Conservation (phyloP, 2,329 filamentous ascomycete species). For the Botryosphaeria dothidea region DNA sequence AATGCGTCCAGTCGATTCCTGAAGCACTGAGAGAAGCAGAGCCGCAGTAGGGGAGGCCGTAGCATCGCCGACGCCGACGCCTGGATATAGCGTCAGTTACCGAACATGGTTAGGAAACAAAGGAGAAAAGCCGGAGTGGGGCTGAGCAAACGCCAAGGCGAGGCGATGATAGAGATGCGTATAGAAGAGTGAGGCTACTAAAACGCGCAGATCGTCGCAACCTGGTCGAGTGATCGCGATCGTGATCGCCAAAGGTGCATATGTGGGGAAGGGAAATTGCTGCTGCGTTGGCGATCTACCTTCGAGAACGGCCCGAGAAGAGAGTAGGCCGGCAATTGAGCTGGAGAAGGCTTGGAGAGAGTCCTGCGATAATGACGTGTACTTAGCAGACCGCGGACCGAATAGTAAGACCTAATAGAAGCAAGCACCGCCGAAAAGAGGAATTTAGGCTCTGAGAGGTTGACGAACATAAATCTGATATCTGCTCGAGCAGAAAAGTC, state of each 20-base stretch:
- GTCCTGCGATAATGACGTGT: constrained; percentile 50
- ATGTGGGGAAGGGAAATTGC: constrained; percentile 11
- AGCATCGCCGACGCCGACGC: constrained; percentile 82
- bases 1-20: constrained; percentile 77
- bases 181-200: constrained; percentile 1
- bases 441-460: not conserved
- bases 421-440: not conserved
- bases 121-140: not conserved
- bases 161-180: not conserved
- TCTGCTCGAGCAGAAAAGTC: constrained; percentile 37
- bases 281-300: constrained; percentile 40
- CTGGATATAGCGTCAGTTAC: constrained; percentile 34
- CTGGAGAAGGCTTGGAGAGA: constrained; percentile 83
- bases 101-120: not conserved
- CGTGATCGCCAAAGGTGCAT: constrained; percentile 10
- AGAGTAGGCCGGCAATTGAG: constrained; percentile 76
- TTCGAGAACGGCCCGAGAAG: constrained; percentile 80
- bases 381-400: constrained; percentile 6
- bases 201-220: not conserved
- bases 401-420: not conserved
- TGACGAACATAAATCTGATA: constrained; percentile 67
- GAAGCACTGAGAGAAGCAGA: constrained; percentile 77
- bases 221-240: constrained; percentile 4
- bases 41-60: constrained; percentile 77
- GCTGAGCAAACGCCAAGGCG: not conserved